Evolutionary conservation across 768 basidiomycete species (phyloP).

Genomic region (Nidularia pulvinata): DNA sequence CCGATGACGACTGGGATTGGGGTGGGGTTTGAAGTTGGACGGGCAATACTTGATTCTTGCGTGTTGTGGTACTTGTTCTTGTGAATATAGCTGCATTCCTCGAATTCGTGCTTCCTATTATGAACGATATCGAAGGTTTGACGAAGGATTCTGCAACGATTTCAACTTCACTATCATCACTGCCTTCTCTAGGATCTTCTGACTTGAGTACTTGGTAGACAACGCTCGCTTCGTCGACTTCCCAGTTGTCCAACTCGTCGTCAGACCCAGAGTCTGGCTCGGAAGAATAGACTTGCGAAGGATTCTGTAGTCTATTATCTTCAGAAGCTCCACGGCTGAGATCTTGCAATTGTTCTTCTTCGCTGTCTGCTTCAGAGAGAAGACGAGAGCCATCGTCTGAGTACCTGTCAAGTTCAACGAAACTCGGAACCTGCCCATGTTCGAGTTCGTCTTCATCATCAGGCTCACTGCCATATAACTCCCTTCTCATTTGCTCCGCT

Average conservation of each 20-base stretch:
- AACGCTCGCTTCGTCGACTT: conserved; percentile 36
- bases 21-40: conserved; percentile 40
- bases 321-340: not conserved
- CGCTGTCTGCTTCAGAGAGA: no score
- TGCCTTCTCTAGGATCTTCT: conserved; percentile 7
- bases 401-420: conserved; percentile 1
- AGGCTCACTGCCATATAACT: conserved; percentile 43
- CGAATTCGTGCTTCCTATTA: not conserved
- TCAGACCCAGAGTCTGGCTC: conserved; percentile 19
- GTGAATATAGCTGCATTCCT: no score
- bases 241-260: conserved; percentile 41
- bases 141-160: conserved; percentile 10
- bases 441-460: conserved; percentile 25
- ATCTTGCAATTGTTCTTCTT: conserved; percentile 9
- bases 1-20: conserved; percentile 27
- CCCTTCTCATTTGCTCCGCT: conserved; percentile 54
- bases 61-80: no score
- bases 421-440: no score
- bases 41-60: not conserved
- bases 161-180: conserved; percentile 32
- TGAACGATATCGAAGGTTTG: not conserved
- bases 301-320: not conserved
- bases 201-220: conserved; percentile 25
- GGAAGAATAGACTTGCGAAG: no score
- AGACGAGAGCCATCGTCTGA: conserved; percentile 1